Conservation (phyloP, 441 rosid species). For the Mallotus repandus region DNA sequence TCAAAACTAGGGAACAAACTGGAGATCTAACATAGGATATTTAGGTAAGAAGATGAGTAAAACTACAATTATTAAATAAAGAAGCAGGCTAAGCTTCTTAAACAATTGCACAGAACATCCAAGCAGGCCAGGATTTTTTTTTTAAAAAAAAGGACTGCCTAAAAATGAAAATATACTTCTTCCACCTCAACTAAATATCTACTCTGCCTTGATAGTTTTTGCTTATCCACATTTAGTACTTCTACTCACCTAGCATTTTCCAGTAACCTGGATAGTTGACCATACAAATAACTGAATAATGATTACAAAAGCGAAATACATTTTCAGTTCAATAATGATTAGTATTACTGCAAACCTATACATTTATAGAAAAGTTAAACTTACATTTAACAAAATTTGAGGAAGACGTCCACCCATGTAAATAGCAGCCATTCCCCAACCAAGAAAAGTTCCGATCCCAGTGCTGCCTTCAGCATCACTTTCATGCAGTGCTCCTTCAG, state of each 20-base stretch:
- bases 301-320: background rate
- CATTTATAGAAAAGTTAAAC: conserved; percentile 14
- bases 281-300: background rate
- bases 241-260: background rate
- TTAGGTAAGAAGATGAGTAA: background rate
- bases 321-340: background rate
- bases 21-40: background rate
- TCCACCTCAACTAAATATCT: background rate
- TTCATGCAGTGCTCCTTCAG: conserved; percentile 31
- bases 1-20: conserved; percentile 2
- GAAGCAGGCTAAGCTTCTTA: background rate
- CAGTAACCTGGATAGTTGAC: background rate
- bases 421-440: conserved; percentile 89
- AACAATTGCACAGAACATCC: background rate
- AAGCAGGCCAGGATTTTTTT: background rate
- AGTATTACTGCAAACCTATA: background rate
- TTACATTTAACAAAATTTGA: conserved; percentile 78
- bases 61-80: background rate
- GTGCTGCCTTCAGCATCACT: conserved; percentile 36
- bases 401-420: conserved; percentile 97
- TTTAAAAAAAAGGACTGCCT: background rate
- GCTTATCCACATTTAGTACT: background rate
- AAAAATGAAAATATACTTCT: background rate
- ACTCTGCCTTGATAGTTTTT: background rate
- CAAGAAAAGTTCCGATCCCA: conserved; percentile 52